A percentile compares a stretch with the other conserved stretches of the same genome.
Conservation (phyloP, 2,329 filamentous ascomycete species). For the Exophiala sideris region DNA sequence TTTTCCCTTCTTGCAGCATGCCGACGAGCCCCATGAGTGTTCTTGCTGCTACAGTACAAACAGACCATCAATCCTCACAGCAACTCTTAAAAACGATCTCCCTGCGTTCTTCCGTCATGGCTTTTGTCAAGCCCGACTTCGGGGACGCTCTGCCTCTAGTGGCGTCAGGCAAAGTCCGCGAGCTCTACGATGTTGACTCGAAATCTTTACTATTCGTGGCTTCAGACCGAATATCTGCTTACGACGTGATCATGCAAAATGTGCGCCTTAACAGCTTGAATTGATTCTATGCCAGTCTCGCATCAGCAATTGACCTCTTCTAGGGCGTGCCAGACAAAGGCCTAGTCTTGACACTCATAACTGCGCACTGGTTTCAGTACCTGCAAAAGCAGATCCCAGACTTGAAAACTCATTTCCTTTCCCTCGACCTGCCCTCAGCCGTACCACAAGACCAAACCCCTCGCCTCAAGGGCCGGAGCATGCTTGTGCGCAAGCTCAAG, state of each 20-base stretch:
- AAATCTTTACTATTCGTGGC: conserved; percentile 76
- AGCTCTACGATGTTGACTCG: conserved; percentile 71
- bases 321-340: conserved; percentile 68
- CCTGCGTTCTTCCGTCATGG: conserved; percentile 16
- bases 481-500: conserved; percentile 71
- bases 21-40: no score
- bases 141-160: conserved; percentile 47
- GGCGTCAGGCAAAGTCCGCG: conserved; percentile 71
- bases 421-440: conserved; percentile 52
- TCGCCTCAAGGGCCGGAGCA: conserved; percentile 57
- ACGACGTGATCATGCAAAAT: conserved; percentile 86
- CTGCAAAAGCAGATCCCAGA: conserved; percentile 55
- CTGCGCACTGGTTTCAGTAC: conserved; percentile 65
- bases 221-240: conserved; percentile 89
- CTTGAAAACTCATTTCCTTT: conserved; percentile 63
- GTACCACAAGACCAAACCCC: conserved; percentile 35
- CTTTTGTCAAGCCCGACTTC: conserved; percentile 38
- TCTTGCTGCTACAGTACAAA: no score
- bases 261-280: conserved; percentile 44
- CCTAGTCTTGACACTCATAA: conserved; percentile 63
- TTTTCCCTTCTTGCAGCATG: neutral
- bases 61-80: no score
- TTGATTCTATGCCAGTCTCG: conserved; percentile 35
- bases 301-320: conserved; percentile 30
- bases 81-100: no score